Percentiles rank a stretch among this genome's conserved stretches.
Evolutionary conservation across 2,329 filamentous ascomycete species (phyloP).

Genomic region (Penicillium concentricum): DNA sequence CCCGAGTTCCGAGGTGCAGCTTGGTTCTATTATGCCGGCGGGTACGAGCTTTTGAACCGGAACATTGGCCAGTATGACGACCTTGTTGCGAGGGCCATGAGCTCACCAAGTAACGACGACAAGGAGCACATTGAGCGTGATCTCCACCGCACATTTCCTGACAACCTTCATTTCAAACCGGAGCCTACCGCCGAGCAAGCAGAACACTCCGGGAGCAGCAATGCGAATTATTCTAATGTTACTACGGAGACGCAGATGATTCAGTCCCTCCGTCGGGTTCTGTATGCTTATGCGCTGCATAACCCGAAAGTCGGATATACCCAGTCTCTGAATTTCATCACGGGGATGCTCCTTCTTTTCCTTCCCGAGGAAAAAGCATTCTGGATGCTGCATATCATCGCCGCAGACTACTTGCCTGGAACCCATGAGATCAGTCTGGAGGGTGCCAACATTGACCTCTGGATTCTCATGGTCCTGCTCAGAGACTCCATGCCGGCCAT

Average conservation of each 20-base stretch:
- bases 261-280: conserved; percentile 74
- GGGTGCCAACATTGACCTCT: conserved; percentile 89
- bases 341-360: conserved; percentile 84
- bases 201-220: conserved; percentile 34
- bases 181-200: conserved; percentile 32
- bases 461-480: conserved; percentile 84
- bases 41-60: conserved; percentile 73
- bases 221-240: conserved; percentile 33
- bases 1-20: conserved; percentile 92
- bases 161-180: conserved; percentile 88
- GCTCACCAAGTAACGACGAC: conserved; percentile 67
- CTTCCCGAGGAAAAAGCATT: conserved; percentile 90
- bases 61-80: conserved; percentile 74
- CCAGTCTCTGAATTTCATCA: conserved; percentile 92
- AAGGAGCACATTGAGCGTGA: conserved; percentile 91
- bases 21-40: conserved; percentile 95
- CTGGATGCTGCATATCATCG: conserved; percentile 90
- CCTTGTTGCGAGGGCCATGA: conserved; percentile 65
- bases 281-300: conserved; percentile 87
- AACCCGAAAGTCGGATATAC: conserved; percentile 93
- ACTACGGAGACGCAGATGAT: conserved; percentile 73
- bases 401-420: conserved; percentile 80
- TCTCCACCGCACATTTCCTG: conserved; percentile 88
- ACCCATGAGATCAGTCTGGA: conserved; percentile 90
- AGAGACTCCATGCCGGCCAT: conserved; percentile 78